phyloP scores from a whole-genome alignment of 2,329 filamentous ascomycete genomes.

The Ceratocystis ficicola region DNA sequence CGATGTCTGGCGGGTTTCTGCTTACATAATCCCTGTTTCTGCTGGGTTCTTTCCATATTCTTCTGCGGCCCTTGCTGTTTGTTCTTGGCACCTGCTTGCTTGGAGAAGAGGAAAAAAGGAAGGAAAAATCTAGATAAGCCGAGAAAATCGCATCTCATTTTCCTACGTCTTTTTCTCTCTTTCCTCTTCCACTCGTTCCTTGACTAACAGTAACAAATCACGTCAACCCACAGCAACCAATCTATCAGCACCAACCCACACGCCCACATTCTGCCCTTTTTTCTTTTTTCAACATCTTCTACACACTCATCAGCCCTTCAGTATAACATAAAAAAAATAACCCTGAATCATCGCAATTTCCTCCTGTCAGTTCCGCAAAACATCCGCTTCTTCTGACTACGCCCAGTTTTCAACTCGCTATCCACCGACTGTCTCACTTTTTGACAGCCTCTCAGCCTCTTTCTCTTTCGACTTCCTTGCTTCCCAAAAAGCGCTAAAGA shows the following conservation, averaged over 20 bases:
- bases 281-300: too few relatives aligned
- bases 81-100: background rate
- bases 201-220: too few relatives aligned
- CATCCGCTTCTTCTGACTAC: too few relatives aligned
- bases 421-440: background rate
- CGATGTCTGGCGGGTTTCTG: too few relatives aligned
- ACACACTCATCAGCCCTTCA: too few relatives aligned
- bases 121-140: conserved; percentile 16
- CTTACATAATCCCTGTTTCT: background rate
- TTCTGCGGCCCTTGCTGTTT: too few relatives aligned
- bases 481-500: conserved; percentile 18
- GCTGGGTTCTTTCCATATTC: too few relatives aligned
- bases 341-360: too few relatives aligned
- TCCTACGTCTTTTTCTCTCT: conserved; percentile 12
- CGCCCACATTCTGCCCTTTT: background rate
- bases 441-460: background rate
- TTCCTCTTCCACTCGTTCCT: background rate
- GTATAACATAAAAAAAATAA: too few relatives aligned
- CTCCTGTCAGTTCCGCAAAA: too few relatives aligned
- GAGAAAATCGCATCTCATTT: too few relatives aligned
- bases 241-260: too few relatives aligned
- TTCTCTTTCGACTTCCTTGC: background rate
- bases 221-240: background rate
- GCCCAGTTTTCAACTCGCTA: background rate
- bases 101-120: background rate